Base-by-base conservation (phyloP, 148 eudicot species). In the Chenopodium berlandieri region DNA sequence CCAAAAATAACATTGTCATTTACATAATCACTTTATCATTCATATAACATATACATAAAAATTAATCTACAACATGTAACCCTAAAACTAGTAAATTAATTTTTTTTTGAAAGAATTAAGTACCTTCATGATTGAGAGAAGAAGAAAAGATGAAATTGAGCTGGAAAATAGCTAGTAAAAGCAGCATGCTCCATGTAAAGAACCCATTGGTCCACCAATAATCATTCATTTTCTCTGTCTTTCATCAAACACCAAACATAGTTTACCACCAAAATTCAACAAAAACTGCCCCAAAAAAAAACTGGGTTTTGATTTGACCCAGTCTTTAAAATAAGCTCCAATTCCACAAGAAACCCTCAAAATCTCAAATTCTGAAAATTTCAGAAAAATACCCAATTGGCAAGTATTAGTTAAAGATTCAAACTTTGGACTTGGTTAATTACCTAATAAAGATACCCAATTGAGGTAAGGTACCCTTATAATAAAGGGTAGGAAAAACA, bases 111-210 rank as follows among this genome's bases (percentile, higher is more conserved):
- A n/a, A 84, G 47, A 72, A 23, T 50, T 62, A 30, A 11, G 27
- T 74, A 92, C 97, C 94, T 91, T 92, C 91, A 78, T 88, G 82
- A 84, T 89, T 89, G 72, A 92, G 89, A 73, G 91, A 87, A 75
- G 78, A 85, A 77, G 82, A 86, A 67, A 84, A 83, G 76, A 78
- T 73, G 50, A 82, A 70, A 79, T 85, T 78, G 9, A 75, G 84
- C 75, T 14, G 85, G n/a, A 88, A 20, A 77, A 83, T 82, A 79
- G 77, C 82, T 79, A 87, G 22, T 5, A 81, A 73, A 31, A 86
- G 68, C 75, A 83, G 60, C 63, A 75, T 79, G 50, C 78, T 77
- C 30, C 79, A 77, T 80, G 22, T 37, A 9, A 80, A 71, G 72
- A 60, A 82, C 79, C 46, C 73, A 82, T 73, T 83, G 75, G 82